Base-by-base conservation (phyloP, 2,329 filamentous ascomycete species). In the Exophiala bonariae region DNA sequence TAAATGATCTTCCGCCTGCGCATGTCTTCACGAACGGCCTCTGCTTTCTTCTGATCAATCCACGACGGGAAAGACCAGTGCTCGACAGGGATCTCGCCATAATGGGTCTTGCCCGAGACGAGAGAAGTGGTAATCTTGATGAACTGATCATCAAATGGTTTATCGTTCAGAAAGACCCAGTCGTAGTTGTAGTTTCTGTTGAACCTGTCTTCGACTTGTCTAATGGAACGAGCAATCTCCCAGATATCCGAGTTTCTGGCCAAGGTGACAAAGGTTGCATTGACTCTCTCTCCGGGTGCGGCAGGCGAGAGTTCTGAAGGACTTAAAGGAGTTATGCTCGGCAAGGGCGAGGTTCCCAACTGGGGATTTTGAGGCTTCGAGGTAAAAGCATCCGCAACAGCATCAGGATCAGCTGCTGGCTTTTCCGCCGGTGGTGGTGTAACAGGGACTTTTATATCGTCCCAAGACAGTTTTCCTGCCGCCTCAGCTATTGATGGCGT, bases 121-220 rank as follows among this genome's bases (percentile, higher is more conserved):
- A 99, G 80, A 1, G 89, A 85, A 3, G 80, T 80, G 3, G 93
- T 99, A 57, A 97, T 79, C 70, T 89, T 92, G 71, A 91, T 97
- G 79, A 99, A 99, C 8, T 83, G 84, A 3, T 88, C 87, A 65
- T 96, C 87, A 63, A 99, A 99, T 1, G 90, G 88, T 67, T 91
- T 83, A 66, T 99, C 93, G 71, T 99, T 99, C 53, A 99, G 76
- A 74, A 99, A 99, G 43, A 99, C 92, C 95, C 95, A 99, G 67
- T 97, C 92, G 72, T 99, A 99, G 75, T 95, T 85, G 76, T 87
- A 97, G 62, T 92, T 87, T 63, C 84, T 83, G 75, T 99, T 99
- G 82, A 99, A 99, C 64, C 93, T 88, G 70, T 99, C 93, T 72
- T 99, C 93, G 47, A 99, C 84, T 65, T 96, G 89, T 47, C 93